Conservation (phyloP, 306 rosid species). For the Rosa lucieae region DNA sequence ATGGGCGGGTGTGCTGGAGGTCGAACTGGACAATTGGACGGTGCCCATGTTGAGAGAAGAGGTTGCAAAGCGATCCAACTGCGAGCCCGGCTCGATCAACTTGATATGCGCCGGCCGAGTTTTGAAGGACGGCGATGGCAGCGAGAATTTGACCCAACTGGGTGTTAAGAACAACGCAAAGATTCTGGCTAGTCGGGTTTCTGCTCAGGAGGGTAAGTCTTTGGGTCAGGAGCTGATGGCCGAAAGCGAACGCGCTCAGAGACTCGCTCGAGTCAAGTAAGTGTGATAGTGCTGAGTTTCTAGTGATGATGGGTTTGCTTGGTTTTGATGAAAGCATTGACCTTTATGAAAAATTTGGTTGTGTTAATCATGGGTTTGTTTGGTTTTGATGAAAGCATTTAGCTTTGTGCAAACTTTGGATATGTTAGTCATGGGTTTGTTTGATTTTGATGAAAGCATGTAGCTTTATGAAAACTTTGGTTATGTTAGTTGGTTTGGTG, state of each 20-base stretch:
- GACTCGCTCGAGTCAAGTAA: slow-evolving; percentile 74
- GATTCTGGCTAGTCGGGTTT: slow-evolving; percentile 55
- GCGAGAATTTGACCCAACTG: slow-evolving; percentile 49
- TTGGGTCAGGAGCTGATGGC: slow-evolving; percentile 56
- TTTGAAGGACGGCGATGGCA: slow-evolving; percentile 60
- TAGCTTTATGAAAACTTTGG: background rate
- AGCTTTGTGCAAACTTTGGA: background rate
- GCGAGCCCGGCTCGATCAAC: slow-evolving; percentile 54
- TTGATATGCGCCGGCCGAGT: slow-evolving; percentile 75
- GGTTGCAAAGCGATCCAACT: slow-evolving; percentile 67
- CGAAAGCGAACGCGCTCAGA: slow-evolving; percentile 65
- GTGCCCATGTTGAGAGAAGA: slow-evolving; percentile 59
- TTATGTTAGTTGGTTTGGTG: background rate
- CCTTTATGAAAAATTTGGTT: background rate
- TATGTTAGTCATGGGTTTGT: no score
- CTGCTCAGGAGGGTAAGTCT: slow-evolving; percentile 48
- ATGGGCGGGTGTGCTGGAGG: slow-evolving; percentile 74
- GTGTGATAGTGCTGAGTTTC: background rate
- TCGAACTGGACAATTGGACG: slow-evolving; percentile 67
- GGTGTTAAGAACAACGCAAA: slow-evolving; percentile 74
- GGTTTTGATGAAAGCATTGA: background rate
- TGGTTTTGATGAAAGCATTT: background rate
- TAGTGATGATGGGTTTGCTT: background rate
- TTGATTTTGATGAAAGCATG: no score
- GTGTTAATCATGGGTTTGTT: background rate